A percentile compares a stretch with the other conserved stretches of the same genome.
phyloP scores from a whole-genome alignment of 2,329 filamentous ascomycete genomes.

The Tolypocladium album region DNA sequence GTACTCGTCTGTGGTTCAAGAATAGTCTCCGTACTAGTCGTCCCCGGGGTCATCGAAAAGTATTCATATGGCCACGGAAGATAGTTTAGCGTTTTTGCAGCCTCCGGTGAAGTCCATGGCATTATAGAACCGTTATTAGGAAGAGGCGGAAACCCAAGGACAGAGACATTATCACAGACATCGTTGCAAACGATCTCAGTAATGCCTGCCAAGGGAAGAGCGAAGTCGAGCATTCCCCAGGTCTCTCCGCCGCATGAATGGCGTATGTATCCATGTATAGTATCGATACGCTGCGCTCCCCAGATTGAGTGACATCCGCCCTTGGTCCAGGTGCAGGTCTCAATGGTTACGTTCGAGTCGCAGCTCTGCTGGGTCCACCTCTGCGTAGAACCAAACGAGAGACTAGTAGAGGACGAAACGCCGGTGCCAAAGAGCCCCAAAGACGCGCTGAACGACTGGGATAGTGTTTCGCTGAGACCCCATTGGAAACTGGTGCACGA shows the following conservation, averaged over 20 bases:
- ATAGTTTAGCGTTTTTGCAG: not conserved
- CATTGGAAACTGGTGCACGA: not conserved
- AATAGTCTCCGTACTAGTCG: too few species aligned
- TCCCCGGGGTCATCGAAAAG: too few species aligned
- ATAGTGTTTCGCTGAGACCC: not conserved
- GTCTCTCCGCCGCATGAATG: not conserved
- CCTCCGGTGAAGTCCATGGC: not conserved
- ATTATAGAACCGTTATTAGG: not conserved
- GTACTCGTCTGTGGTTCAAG: too few species aligned
- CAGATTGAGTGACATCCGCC: not conserved
- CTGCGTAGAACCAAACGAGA: conserved; percentile 35
- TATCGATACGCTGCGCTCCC: not conserved
- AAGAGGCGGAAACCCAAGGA: not conserved
- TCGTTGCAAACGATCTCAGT: not conserved
- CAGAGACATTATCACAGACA: not conserved
- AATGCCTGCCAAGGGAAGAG: not conserved
- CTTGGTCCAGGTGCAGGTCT: not conserved
- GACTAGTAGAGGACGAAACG: too few species aligned
- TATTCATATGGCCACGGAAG: too few species aligned
- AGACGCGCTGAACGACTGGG: too few species aligned
- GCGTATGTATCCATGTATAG: not conserved
- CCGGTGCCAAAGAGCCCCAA: too few species aligned
- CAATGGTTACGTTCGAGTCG: not conserved
- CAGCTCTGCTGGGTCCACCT: conserved; percentile 35
- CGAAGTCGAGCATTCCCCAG: not conserved